Conservation (phyloP, 1,139 yeast species). For the Candida anutae region DNA sequence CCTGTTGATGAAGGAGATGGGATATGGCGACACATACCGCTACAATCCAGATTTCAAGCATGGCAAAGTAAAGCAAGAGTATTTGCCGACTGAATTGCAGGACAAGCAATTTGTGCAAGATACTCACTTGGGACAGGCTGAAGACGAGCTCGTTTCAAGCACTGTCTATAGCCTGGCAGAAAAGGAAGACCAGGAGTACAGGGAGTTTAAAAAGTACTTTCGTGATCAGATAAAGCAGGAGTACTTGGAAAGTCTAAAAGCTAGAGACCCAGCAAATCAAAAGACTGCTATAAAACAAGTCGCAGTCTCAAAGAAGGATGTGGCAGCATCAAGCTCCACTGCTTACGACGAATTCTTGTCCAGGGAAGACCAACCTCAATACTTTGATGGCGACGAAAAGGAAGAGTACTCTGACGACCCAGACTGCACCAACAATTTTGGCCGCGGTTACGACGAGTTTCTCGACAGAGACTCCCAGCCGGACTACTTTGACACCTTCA, state of each 20-base stretch:
- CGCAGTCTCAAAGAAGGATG: neutral
- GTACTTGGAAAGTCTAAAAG: neutral
- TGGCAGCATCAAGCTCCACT: slow-evolving; percentile 4
- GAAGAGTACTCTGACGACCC: slow-evolving; percentile 31
- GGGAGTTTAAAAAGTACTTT: slow-evolving; percentile 16
- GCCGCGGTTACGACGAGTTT: slow-evolving; percentile 30
- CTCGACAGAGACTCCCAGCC: slow-evolving; percentile 18
- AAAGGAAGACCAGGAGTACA: slow-evolving; percentile 19
- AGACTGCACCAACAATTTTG: slow-evolving; percentile 26
- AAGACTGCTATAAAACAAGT: too few relatives aligned
- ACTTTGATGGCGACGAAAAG: slow-evolving; percentile 28
- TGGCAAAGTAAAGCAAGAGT: slow-evolving; percentile 68
- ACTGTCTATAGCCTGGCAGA: slow-evolving; percentile 15
- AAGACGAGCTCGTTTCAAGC: slow-evolving; percentile 20
- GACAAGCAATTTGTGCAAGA: slow-evolving; percentile 29
- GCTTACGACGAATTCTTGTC: slow-evolving; percentile 31
- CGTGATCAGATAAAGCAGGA: slow-evolving; percentile 7
- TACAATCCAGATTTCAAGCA: slow-evolving; percentile 75
- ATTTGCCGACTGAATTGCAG: slow-evolving; percentile 48
- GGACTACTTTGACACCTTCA: slow-evolving; percentile 8
- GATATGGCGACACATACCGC: slow-evolving; percentile 77
- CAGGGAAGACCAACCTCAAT: slow-evolving; percentile 31
- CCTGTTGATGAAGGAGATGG: slow-evolving; percentile 75
- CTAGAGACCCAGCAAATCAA: neutral
- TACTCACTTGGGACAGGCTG: slow-evolving; percentile 24